Percentiles rank a stretch among this genome's conserved stretches.
These are phyloP conservation scores for Cercis canadensis DNA, from an alignment of 306 rosid genomes.

Conservation along the genomic window DNA sequence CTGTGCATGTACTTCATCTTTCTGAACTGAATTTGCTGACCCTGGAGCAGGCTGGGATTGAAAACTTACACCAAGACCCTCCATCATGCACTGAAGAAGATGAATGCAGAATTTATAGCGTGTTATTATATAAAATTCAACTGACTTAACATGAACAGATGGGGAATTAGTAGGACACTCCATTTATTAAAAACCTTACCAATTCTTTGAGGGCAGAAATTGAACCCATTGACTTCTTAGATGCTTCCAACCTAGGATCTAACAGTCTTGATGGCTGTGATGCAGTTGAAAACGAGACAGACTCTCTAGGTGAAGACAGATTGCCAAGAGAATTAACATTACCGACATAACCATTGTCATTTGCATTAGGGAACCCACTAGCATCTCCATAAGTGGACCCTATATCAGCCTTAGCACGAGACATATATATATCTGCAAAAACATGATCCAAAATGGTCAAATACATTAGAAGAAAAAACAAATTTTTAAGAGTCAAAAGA, in stretches of 20 bases:
- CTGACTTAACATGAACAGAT: not conserved
- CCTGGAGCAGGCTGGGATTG: conserved; percentile 59
- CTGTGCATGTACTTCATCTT: conserved; percentile 90
- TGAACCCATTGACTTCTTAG: conserved; percentile 64
- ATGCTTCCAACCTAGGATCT: conserved; percentile 70
- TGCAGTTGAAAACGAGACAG: conserved; percentile 57
- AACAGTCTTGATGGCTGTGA: conserved; percentile 64
- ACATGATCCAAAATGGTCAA: conserved; percentile 15
- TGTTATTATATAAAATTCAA: conserved; percentile 16
- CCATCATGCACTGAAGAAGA: conserved; percentile 72
- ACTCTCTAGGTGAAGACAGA: conserved; percentile 62
- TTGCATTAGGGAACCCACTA: conserved; percentile 57
- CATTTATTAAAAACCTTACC: conserved; percentile 48
- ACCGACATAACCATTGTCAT: conserved; percentile 61
- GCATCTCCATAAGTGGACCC: conserved; percentile 61
- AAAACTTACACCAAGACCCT: conserved; percentile 78
- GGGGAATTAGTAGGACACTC: not conserved
- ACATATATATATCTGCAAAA: conserved; percentile 71
- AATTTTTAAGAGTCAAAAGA: no score
- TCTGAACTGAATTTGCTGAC: conserved; percentile 60
- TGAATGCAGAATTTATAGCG: conserved; percentile 37
- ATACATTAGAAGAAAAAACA: not conserved
- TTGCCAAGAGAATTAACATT: conserved; percentile 56
- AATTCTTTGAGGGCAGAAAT: conserved; percentile 78
- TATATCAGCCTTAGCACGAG: conserved; percentile 68